Base-by-base conservation (phyloP, 441 rosid genomes). In the Kokia cookei region DNA sequence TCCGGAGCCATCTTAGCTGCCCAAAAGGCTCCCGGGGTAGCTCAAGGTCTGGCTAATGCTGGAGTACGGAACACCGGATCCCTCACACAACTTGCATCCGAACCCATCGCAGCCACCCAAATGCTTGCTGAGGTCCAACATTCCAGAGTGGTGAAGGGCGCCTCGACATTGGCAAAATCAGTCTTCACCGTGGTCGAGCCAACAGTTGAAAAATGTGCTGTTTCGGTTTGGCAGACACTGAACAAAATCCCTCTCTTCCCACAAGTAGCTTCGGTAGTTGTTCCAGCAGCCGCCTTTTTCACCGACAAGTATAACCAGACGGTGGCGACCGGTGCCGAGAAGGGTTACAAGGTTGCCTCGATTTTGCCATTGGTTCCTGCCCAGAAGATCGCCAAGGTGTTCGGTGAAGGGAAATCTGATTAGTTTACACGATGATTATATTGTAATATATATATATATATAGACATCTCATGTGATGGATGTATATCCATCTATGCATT, bases 201-300 rank as follows among this genome's bases (percentile, higher is more conserved):
- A 6, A 88, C 85, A 78, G 92, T 96, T 0, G 98, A 96, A 83
- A 89, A 86, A 57, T 91, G 86, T 58, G 98, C 94, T 0, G 96
- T 78, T 43, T 90, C 94, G 1, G 88, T 95, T 2, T 96, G 98
- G 98, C 90, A 82, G 76, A 93, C 77, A 78, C 87, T 96, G 60
- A 89, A 93, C 75, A 87, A 85, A 78, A 86, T 96, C 14, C 99
- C 98, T 2, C 88, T 93, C n/a, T 85, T 95, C 84, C 98, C 96
- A 35, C 86, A 79, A 17, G 86, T 91, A 26, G 94, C 97, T n/a
- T 88, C 87, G 50, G 91, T 91, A 0, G 86, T 88, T 19, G 78
- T 93, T 50, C 98, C 98, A 5, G 80, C 97, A 0, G 97, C 99
- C 0, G 92, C 98, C 14, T 92, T 77, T 76, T 96, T 88, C 77